Evolutionary conservation across 176 grass and related monocot species (phyloP), one percentile per base, ranked within the genome.

Genomic region (Elymus sibiricus): DNA sequence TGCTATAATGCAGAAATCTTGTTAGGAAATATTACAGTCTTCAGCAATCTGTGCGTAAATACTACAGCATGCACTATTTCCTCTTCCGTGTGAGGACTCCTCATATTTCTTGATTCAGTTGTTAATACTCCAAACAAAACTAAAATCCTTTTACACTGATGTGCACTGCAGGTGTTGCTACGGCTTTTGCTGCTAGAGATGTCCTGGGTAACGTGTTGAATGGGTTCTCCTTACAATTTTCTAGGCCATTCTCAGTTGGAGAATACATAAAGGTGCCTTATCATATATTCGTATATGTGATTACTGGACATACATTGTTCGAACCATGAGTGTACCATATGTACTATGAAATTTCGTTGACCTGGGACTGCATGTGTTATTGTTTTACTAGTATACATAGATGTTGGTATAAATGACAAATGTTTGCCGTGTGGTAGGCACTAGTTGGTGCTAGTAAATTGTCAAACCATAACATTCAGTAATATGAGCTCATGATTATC

Each of bases 111-210:
- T 51, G 15, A 71, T 56, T 51, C 53, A 83, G 27, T 83, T 24
- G 12, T 59, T 69, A 35, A 61, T 68, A 80, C 25, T 69, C 81
- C 11, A 22, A 89, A 77, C 38, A 37, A 11, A 79, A 75, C 66
- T 87, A 58, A 78, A 81, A 4, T 75, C n/a, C 40, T 76, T 39
- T 40, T 70, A 3, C 75, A 25, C 70, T 70, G 6, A 17, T 75
- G 37, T 80, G 40, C 75, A 49, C 11, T 89, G 29, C 63, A 99
- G 97, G 97, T 91, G 92, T 99, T 82, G 97, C 97, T 51, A 99
- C 88, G 74, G 97, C 97, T 85, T 99, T 99, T 92, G 97, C 97
- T 92, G 97, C 92, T 89, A 92, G 97, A 91, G 97, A 99, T 91
- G 89, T 99, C 81, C 86, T 99, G 88, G 97, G 92, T 72, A 99